Base-by-base conservation (phyloP, 352 stramenopile genomes). In the Globisporangium cylindrosporum region DNA sequence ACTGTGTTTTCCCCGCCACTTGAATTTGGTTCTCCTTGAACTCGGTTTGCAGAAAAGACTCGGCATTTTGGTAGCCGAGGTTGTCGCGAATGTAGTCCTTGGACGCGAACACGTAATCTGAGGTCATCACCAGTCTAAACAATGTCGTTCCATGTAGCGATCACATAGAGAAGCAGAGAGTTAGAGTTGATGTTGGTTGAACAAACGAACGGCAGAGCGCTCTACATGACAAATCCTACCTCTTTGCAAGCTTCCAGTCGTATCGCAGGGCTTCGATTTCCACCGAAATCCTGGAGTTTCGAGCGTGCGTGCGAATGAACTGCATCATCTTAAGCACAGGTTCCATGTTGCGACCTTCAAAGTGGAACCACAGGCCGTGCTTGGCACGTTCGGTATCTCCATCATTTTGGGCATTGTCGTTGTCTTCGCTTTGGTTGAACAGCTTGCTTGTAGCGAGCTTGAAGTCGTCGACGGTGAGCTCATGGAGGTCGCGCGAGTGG, bases 71-170 rank as follows among this genome's bases (percentile, higher is more conserved):
- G 22, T 89, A 71, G 6, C 38, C 25, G 18, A 92, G 73, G 29
- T 87, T 90, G 55, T 89, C 73, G 38, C 75, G 77, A 32, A 93
- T 68, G 58, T 92, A 92, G 60, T 92, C 83, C 58, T 92, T 93
- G 5, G 86, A 93, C 46, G 88, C 71, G 67, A 92, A 93, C 14
- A 79, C 82, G 53, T 81, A 79, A 56, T 91, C 71, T 25, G 66
- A 75, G 0, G 78, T 34, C 14, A 70, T 71, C 34, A 76, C 71
- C 27, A 93, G 38, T 55, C 85, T 93, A 56, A 2, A 67, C 56
- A 24, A 29, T 25, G 27, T 27, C n/a, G 24, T 22, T 22, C 12
- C 53, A 61, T 10, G 18, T 3, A 59, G 43, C 15, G 18, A 29
- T 18, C 27, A 32, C 27, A 32, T 32, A 25, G 20, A 36, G n/a